These are phyloP conservation scores for Candida broadrunensis DNA, from an alignment of 805 yeast genomes.

Conservation along the genomic window DNA sequence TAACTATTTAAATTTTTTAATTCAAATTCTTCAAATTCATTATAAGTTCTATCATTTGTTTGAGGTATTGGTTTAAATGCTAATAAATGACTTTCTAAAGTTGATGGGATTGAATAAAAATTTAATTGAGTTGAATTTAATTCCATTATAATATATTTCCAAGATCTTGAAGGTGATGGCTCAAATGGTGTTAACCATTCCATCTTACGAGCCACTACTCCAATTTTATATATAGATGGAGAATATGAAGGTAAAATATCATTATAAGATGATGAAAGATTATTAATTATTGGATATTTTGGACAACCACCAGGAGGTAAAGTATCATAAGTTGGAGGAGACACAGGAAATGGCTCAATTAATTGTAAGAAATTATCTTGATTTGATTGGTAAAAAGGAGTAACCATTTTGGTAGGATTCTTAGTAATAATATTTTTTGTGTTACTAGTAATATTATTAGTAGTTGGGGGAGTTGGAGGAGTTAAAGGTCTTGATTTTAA, in stretches of 20 bases:
- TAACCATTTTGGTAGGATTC: not conserved
- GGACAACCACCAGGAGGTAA: conserved; percentile 47
- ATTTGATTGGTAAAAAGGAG: not conserved
- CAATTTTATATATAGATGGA: conserved; percentile 62
- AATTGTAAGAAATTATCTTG: conserved; percentile 25
- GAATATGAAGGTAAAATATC: conserved; percentile 61
- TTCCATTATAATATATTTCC: conserved; percentile 70
- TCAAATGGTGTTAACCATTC: conserved; percentile 83
- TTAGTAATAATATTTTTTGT: not conserved
- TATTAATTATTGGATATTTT: conserved; percentile 24
- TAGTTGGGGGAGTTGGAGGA: conserved; percentile 2
- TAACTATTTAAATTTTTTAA: conserved; percentile 12
- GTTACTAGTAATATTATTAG: not conserved
- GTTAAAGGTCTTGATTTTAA: conserved; percentile 1
- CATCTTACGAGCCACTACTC: conserved; percentile 57
- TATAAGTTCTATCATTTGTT: conserved; percentile 5
- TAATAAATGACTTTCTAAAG: conserved; percentile 25
- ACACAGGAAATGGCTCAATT: conserved; percentile 36
- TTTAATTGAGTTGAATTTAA: conserved; percentile 85
- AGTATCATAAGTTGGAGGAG: conserved; percentile 34
- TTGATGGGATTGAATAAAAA: conserved; percentile 47
- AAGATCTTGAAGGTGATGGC: conserved; percentile 59
- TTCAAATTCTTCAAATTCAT: conserved; percentile 9
- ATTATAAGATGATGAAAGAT: conserved; percentile 1
- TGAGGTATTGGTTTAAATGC: conserved; percentile 13